Conservation (phyloP, 768 basidiomycete genomes). For the Mycena maculata region DNA sequence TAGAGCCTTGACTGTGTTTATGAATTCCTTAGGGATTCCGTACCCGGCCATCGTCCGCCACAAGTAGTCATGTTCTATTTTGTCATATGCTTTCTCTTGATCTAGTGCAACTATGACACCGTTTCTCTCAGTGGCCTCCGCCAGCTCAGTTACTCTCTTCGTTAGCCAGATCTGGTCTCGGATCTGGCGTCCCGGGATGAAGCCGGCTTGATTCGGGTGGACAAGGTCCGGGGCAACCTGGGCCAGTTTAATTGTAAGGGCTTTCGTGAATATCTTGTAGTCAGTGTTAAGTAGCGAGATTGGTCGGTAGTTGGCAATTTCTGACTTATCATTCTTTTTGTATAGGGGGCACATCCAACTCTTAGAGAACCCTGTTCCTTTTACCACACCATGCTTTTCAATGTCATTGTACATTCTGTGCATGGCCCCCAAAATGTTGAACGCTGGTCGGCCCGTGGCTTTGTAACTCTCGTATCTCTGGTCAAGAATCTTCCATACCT, state of each 20-base stretch:
- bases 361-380: neutral
- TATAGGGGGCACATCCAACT: constrained; percentile 33
- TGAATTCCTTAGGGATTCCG: constrained; percentile 25
- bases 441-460: neutral
- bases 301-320: constrained; percentile 30
- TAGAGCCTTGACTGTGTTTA: constrained; percentile 20
- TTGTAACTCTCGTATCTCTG: neutral
- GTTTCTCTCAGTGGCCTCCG: too few relatives aligned
- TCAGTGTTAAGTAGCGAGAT: constrained; percentile 36
- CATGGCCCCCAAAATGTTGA: neutral
- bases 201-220: constrained; percentile 34
- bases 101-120: too few relatives aligned
- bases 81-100: too few relatives aligned
- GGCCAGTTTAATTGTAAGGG: constrained; percentile 17
- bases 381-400: neutral
- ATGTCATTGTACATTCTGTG: constrained; percentile 34
- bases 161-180: too few relatives aligned
- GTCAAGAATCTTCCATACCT: constrained; percentile 19
- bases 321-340: too few relatives aligned
- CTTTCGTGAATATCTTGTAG: constrained; percentile 36
- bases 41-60: neutral
- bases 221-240: constrained; percentile 4
- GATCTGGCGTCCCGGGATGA: too few relatives aligned
- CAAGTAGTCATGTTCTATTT: neutral
- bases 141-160: too few relatives aligned